Conservation (phyloP, 495 filamentous ascomycete genomes). For the Jackrogersella multiformis region DNA sequence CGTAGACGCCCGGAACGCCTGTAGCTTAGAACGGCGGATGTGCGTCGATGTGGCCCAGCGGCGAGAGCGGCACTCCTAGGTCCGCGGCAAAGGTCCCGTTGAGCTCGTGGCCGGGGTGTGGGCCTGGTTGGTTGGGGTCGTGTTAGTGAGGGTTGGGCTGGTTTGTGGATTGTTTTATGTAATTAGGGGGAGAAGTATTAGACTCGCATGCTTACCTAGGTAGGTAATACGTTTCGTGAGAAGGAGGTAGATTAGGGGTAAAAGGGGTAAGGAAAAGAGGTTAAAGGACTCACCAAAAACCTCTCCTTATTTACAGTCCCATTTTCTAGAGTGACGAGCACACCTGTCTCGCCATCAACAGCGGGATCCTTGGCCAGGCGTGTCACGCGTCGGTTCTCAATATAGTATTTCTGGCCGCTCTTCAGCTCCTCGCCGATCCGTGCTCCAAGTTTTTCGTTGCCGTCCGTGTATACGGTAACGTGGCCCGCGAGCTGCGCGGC, state of each 20-base stretch:
- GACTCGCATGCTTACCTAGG: too few species aligned
- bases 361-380: conserved; percentile 32
- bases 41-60: conserved; percentile 38
- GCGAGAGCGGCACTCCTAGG: conserved; percentile 27
- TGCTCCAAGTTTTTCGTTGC: conserved; percentile 19
- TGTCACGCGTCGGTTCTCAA: conserved; percentile 38
- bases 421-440: conserved; percentile 30
- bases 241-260: background rate
- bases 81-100: conserved; percentile 38
- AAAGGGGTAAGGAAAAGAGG: background rate
- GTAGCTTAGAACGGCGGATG: conserved; percentile 41
- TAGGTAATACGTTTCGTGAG: too few species aligned
- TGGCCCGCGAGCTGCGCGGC: conserved; percentile 26
- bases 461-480: conserved; percentile 43
- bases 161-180: too few species aligned
- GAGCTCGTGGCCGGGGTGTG: conserved; percentile 38
- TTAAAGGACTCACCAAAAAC: conserved; percentile 33
- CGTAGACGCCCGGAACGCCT: conserved; percentile 36
- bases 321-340: conserved; percentile 40
- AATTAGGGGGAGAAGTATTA: too few species aligned
- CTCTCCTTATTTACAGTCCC: conserved; percentile 34
- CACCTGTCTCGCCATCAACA: conserved; percentile 30
- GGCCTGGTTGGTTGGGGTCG: conserved; percentile 8
- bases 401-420: conserved; percentile 17
- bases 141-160: conserved; percentile 1